Evolutionary conservation across 257 asterid genomes (phyloP), one percentile per base, ranked within the genome.

Genomic region (Leonotis leonurus): DNA sequence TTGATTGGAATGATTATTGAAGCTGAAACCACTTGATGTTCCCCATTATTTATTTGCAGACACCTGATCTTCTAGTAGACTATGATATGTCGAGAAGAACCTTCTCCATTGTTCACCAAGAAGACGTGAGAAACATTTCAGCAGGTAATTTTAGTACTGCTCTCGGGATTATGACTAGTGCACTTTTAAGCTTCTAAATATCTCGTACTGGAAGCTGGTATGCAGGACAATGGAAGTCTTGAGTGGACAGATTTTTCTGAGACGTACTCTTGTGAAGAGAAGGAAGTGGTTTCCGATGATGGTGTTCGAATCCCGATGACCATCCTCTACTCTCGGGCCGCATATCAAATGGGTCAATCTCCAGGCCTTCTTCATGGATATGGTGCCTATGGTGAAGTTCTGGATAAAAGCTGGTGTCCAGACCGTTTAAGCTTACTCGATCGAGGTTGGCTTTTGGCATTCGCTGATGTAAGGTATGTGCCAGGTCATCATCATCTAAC

Each of bases 371-470:
- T 92, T 59, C 91, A 93, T 70, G 99, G 84, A 44, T 93, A 93
- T 52, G 97, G 99, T 58, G 95, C 97, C 33, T 93, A 93, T 60
- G 96, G 95, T 11, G 94, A 93, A 63, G 75, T 51, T 59, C 75
- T 87, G 60, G 99, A 93, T 56, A 93, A 82, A 71, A 85, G 89
- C 76, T 93, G 99, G 97, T 93, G 94, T 77, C 57, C 84, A 4
- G 89, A 89, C 52, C 94, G 78, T 54, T 71, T 93, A 58, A 85
- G 96, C 84, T 79, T 93, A 44, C 95, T 93, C 20, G 91, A 93
- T 67, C 85, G 89, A 46, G 99, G 99, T 50, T 93, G 99, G 99
- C 63, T 87, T 66, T 77, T 89, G 62, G 97, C 95, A 58, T 93
- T 80, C 75, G 95, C 99, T 17, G 99, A 93, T 70, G 96, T 85